These are phyloP conservation scores for Emericellopsis terricola DNA, from an alignment of 495 filamentous ascomycete genomes.

Conservation along the genomic window DNA sequence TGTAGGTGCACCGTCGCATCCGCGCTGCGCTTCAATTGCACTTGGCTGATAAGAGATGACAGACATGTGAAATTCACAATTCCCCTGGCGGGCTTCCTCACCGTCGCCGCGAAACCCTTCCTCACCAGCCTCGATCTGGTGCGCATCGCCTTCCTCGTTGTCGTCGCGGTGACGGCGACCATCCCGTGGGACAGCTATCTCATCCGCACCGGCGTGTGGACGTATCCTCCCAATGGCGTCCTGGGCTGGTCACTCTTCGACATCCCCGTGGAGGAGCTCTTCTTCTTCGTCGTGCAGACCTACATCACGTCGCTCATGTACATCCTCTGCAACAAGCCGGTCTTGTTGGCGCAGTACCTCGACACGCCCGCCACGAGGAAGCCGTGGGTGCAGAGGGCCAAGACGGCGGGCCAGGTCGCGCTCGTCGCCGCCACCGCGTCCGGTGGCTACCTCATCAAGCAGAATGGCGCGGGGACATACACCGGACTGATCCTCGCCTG, in stretches of 20 bases:
- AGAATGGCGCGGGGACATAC: slow-evolving; percentile 33
- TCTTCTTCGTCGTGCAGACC: slow-evolving; percentile 62
- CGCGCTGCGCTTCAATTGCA: too few relatives aligned
- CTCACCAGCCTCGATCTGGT: slow-evolving; percentile 37
- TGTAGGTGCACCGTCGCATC: too few relatives aligned
- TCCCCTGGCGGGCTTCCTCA: slow-evolving; percentile 37
- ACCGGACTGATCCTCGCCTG: slow-evolving; percentile 48
- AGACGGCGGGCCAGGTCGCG: slow-evolving; percentile 22
- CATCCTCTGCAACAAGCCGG: slow-evolving; percentile 39
- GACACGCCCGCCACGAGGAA: slow-evolving; percentile 5
- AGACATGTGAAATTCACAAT: slow-evolving; percentile 55
- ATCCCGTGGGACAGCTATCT: slow-evolving; percentile 59
- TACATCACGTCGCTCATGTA: slow-evolving; percentile 51
- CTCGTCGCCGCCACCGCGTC: slow-evolving; percentile 17
- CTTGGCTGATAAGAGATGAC: slow-evolving; percentile 1
- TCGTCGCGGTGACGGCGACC: slow-evolving; percentile 39
- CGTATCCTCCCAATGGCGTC: slow-evolving; percentile 42
- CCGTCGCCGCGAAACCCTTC: slow-evolving; percentile 36
- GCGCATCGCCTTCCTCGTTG: slow-evolving; percentile 36
- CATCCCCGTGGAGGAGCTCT: slow-evolving; percentile 49
- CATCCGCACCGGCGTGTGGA: slow-evolving; percentile 43
- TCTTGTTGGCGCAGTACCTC: slow-evolving; percentile 39
- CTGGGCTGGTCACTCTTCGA: slow-evolving; percentile 35
- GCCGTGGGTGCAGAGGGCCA: slow-evolving; percentile 6
- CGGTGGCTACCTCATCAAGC: slow-evolving; percentile 21